Conservation (phyloP, 805 yeast species). For the Candida vartiovaarae region DNA sequence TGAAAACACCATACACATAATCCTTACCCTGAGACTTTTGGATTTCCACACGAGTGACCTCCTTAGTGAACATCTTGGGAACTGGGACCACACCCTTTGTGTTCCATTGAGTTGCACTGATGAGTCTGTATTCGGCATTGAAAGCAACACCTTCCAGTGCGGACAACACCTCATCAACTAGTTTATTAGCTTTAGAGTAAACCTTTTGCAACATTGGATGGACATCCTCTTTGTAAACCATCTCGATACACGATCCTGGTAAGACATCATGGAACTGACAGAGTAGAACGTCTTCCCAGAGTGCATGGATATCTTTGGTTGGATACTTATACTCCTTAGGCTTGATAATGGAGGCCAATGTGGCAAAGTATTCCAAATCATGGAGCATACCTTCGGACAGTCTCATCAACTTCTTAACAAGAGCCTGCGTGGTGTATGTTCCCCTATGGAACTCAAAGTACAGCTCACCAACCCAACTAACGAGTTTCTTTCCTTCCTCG, state of each 20-base stretch:
- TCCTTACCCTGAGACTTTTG: conserved; percentile 18
- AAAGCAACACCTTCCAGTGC: conserved; percentile 8
- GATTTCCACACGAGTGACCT: not conserved
- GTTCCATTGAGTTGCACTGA: conserved; percentile 64
- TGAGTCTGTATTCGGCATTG: conserved; percentile 19
- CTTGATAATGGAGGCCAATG: conserved; percentile 53
- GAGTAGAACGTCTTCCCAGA: conserved; percentile 86
- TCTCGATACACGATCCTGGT: conserved; percentile 93
- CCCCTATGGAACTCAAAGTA: conserved; percentile 96
- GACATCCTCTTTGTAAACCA: conserved; percentile 87
- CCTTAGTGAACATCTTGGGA: conserved; percentile 14
- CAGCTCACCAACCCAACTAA: conserved; percentile 90
- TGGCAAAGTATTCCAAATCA: conserved; percentile 79
- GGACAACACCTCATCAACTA: conserved; percentile 38
- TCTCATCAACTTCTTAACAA: conserved; percentile 76
- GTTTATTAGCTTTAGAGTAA: conserved; percentile 41
- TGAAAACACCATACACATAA: conserved; percentile 13
- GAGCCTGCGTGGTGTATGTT: conserved; percentile 91
- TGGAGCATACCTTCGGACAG: conserved; percentile 67
- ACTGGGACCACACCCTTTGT: conserved; percentile 36
- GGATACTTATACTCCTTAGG: conserved; percentile 62
- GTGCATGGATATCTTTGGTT: conserved; percentile 47
- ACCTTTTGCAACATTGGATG: conserved; percentile 65
- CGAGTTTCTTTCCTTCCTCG: conserved; percentile 58
- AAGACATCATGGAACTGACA: conserved; percentile 98